Percentiles rank a stretch among this genome's conserved stretches.
Conservation (phyloP, 805 yeast genomes). For the Jamesozyma rosinii region DNA sequence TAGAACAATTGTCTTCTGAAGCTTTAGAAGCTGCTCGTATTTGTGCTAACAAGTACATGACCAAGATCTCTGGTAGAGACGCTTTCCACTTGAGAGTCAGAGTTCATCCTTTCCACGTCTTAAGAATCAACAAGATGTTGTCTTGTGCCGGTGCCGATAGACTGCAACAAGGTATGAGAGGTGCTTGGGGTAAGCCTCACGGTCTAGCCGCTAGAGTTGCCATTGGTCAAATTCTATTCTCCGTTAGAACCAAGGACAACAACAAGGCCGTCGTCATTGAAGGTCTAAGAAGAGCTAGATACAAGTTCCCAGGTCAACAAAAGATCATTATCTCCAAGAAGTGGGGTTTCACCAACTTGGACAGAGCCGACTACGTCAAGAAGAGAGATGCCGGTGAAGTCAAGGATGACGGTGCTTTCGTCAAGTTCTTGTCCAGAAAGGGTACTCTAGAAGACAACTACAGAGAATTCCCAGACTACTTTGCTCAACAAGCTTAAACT, state of each 20-base stretch:
- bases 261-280: conserved; percentile 97
- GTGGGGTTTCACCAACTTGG: conserved; percentile 99
- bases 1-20: conserved; percentile 98
- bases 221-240: conserved; percentile 97
- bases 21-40: conserved; percentile 99
- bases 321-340: conserved; percentile 98
- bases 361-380: conserved; percentile 93
- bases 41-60: conserved; percentile 98
- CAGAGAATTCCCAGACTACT: conserved; percentile 86
- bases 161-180: conserved; percentile 99
- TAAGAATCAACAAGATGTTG: conserved; percentile 99
- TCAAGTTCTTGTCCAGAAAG: conserved; percentile 93
- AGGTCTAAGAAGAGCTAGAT: conserved; percentile 99
- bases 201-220: conserved; percentile 99
- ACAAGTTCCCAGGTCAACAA: conserved; percentile 99
- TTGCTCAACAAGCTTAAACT: conserved; percentile 36
- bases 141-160: conserved; percentile 99
- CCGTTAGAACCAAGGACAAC: conserved; percentile 95
- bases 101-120: conserved; percentile 99
- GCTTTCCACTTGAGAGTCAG: conserved; percentile 99
- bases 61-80: conserved; percentile 96
- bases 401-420: conserved; percentile 99
- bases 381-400: conserved; percentile 97
- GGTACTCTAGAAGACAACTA: conserved; percentile 91
- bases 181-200: conserved; percentile 99